Evolutionary conservation across 2,329 filamentous ascomycete genomes (phyloP).

Genomic region (Cryphonectria nitschkei): DNA sequence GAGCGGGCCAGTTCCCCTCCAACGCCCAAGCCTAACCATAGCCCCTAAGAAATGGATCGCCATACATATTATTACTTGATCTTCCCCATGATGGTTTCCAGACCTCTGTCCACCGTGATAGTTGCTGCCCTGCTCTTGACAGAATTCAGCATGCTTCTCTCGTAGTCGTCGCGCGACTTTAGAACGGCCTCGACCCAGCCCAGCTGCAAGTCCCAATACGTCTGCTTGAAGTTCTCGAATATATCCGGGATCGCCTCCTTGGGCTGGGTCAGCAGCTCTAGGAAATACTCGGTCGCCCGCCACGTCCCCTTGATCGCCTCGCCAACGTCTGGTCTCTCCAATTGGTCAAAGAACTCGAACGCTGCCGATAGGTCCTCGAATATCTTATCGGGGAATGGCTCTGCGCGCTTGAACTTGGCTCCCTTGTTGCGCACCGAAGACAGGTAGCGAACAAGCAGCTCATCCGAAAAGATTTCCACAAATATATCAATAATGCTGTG

Average conservation of each 20-base stretch:
- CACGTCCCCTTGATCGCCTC: constrained; percentile 85
- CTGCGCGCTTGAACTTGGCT: constrained; percentile 82
- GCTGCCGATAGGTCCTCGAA: constrained; percentile 89
- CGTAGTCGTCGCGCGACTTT: constrained; percentile 88
- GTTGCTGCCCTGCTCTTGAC: constrained; percentile 90
- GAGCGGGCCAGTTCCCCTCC: neutral
- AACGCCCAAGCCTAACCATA: neutral
- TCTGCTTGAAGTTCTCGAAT: constrained; percentile 80
- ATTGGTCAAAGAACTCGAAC: constrained; percentile 82
- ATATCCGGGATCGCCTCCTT: constrained; percentile 73
- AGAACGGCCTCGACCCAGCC: constrained; percentile 95
- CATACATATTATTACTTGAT: constrained; percentile 62
- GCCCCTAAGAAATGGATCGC: neutral
- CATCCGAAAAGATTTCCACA: constrained; percentile 89
- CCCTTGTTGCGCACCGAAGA: constrained; percentile 84
- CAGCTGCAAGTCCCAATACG: constrained; percentile 93
- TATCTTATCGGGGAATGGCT: constrained; percentile 91
- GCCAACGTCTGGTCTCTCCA: constrained; percentile 71
- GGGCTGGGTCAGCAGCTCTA: constrained; percentile 78
- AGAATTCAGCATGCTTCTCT: constrained; percentile 82
- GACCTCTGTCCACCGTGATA: constrained; percentile 76
- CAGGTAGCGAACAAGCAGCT: constrained; percentile 86
- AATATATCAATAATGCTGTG: constrained; percentile 88
- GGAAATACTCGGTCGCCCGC: constrained; percentile 85
- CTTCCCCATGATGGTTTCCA: constrained; percentile 94